phyloP scores from a whole-genome alignment of 148 eudicot species.

The Heliamphora exappendiculata region DNA sequence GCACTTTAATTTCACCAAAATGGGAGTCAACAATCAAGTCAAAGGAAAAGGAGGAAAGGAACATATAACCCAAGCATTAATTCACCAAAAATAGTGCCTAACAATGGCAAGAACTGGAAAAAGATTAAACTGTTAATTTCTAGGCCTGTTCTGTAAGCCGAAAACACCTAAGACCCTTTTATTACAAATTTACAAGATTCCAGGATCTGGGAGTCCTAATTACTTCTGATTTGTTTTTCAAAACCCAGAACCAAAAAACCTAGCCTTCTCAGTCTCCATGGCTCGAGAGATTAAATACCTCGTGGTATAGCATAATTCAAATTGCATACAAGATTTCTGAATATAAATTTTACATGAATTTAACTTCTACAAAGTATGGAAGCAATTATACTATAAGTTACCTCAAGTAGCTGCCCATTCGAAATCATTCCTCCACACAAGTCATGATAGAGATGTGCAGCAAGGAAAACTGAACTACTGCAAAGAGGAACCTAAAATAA shows the following conservation, averaged over 20 bases:
- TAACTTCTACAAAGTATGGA: background rate
- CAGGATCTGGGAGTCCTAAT: background rate
- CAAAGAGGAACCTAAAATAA: constrained; percentile 47
- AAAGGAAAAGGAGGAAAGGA: background rate
- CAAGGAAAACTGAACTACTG: constrained; percentile 48
- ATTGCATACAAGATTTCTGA: background rate
- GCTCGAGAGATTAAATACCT: background rate
- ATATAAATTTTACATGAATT: background rate
- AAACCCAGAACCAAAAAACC: background rate
- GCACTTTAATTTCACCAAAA: too few relatives aligned
- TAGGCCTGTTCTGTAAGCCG: background rate
- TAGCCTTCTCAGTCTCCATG: background rate
- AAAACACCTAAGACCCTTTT: background rate
- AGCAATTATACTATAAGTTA: constrained; percentile 12
- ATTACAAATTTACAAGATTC: background rate
- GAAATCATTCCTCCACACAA: constrained; percentile 53
- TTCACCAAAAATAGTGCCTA: background rate
- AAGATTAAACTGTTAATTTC: background rate
- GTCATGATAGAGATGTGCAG: constrained; percentile 66
- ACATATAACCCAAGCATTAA: background rate
- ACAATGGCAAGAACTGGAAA: background rate
- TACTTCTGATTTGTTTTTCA: background rate
- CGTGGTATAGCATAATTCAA: background rate
- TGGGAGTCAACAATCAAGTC: too few relatives aligned
- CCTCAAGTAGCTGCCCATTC: constrained; percentile 65